Evolutionary conservation across 2,329 filamentous ascomycete genomes (phyloP), one percentile per base, ranked within the genome.

Genomic region (Aspergillus caelatus): DNA sequence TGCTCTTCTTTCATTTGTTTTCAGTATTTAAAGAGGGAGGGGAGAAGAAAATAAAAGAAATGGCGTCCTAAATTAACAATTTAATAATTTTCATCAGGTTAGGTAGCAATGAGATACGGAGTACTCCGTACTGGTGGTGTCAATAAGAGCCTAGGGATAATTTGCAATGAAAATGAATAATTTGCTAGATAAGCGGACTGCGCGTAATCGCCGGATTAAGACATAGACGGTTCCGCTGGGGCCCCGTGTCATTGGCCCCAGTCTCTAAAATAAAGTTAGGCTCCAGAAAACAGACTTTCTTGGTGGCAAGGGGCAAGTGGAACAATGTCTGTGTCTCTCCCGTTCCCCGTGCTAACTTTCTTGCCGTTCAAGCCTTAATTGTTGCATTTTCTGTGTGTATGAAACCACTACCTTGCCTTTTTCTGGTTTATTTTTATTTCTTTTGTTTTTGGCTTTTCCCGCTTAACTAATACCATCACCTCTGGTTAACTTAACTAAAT

Each of bases 221-320:
- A n/a, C 14, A 53, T 54, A 10, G 28, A 32, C 30, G 30, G 52
- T 54, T 34, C 30, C 19, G 52, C 30, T 23, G 52, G 52, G 52
- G 52, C 52, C 52, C 52, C 52, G 21, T 55, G 8, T 39, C 48
- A 52, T 52, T 39, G 52, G 52, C 32, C 34, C 52, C 32, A 23
- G 52, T n/a, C 32, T 26, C 11, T 11, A 39, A 39, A 55, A 26
- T 55, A 55, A 55, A 55, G 52, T 55, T 55, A 55, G 26, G n/a
- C 16, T 26, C 52, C 26, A 39, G 3, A 39, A 16, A 21, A 19
- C 8, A 23, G n/a, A 39, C 32, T 55, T 55, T 39, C 30, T 36
- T 55, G 52, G 52, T 55, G 52, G 52, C 52, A 55, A 54, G 30
- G 32, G 34, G 32, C 6, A 36, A 36, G 52, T 36, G 30, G 52